Evolutionary conservation across 2,329 filamentous ascomycete species (phyloP), one percentile per base, ranked within the genome.

Genomic region (Colletotrichum phormii): DNA sequence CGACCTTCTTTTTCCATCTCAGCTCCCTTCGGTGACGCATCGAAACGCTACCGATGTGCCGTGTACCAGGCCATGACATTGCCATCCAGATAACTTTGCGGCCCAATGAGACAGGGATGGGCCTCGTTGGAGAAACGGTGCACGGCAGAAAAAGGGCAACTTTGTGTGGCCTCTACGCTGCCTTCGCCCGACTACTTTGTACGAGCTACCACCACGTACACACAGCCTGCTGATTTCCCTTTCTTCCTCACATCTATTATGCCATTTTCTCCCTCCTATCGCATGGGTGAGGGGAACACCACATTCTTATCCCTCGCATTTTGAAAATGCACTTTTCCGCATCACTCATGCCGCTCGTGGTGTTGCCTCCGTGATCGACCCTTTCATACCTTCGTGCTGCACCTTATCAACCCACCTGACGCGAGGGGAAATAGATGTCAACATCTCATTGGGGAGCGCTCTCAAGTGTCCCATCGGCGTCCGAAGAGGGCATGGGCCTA

Each of bases 281-380:
- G 22, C 42, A 18, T 11, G 42, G 4, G 65, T 46, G 33, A 71
- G 33, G 54, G 49, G 42, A 58, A 29, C 35, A 51, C 54, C 42
- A 57, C 42, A 24, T 53, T 24, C 42, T 46, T 42, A 31, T 63
- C 54, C 26, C 53, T 26, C 33, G 22, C 60, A 42, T 65, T 37
- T 22, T 53, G 68, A 59, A 65, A 63, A 72, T 67, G 67, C 71
- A 64, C 63, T 54, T 72, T 71, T 22, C 59, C 57, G 58, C 58
- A 64, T 31, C 58, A 59, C 57, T 18, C 35, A 67, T 24, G 60
- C 35, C 57, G 37, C 53, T 55, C 59, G 49, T 33, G 53, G 61
- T 57, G 49, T 60, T 63, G 60, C 55, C 54, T 35, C 42, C 54
- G 4, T 13, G 37, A 63, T 63, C 51, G 33, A 49, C 42, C 42